Evolutionary conservation across 2,329 filamentous ascomycete species (phyloP).

Genomic region (Dactylellina leptospora): DNA sequence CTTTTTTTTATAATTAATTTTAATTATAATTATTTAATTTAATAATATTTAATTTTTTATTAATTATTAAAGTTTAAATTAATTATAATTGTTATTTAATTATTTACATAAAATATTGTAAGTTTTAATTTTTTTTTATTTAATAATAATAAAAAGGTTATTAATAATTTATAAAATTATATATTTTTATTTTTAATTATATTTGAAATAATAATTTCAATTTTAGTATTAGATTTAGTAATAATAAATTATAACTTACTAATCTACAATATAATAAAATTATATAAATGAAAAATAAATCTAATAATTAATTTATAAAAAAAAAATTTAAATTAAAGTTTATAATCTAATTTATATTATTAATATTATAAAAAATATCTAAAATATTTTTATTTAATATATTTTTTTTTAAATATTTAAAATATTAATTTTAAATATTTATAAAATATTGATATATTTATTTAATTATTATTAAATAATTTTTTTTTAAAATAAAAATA

Average conservation of each 20-base stretch:
- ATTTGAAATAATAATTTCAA: not conserved
- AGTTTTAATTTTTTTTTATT: too few species aligned
- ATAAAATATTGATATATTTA: not conserved
- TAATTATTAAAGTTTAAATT: too few species aligned
- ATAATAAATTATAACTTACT: slow-evolving; percentile 2
- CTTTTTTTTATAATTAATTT: not conserved
- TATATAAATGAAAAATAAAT: not conserved
- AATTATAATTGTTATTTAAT: not conserved
- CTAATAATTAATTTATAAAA: not conserved
- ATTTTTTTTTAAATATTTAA: not conserved
- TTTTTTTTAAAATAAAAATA: not conserved
- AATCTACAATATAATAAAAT: not conserved
- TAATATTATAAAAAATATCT: not conserved
- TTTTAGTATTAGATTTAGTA: slow-evolving; percentile 1
- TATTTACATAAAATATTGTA: not conserved
- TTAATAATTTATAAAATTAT: slow-evolving; percentile 6
- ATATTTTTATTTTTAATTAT: not conserved
- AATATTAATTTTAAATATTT: too few species aligned
- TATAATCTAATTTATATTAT: not conserved
- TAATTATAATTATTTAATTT: not conserved
- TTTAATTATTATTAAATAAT: not conserved
- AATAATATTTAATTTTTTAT: too few species aligned
- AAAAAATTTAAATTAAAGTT: not conserved
- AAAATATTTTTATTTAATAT: not conserved
- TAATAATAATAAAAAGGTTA: too few species aligned